phyloP scores from a whole-genome alignment of 441 rosid genomes.

The Aleurites moluccanus region DNA sequence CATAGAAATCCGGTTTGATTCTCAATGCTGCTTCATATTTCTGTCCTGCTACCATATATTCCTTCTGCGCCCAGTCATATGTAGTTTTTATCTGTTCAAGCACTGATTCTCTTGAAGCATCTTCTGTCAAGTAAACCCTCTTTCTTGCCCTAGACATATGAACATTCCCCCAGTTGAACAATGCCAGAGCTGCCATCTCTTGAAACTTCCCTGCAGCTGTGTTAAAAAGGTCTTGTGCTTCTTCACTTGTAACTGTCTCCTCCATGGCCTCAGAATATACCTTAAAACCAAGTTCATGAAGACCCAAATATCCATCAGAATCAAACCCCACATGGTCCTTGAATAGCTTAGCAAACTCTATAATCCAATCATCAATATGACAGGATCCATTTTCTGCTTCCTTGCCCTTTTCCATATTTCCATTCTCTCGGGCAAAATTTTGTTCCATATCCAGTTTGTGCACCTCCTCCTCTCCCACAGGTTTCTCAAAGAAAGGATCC shows the following conservation, averaged over 20 bases:
- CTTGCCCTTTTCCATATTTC: constrained; percentile 33
- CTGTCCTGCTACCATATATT: constrained; percentile 61
- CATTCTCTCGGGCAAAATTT: constrained; percentile 40
- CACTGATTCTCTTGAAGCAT: constrained; percentile 58
- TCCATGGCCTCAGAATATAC: constrained; percentile 90
- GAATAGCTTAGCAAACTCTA: constrained; percentile 80
- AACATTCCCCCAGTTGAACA: constrained; percentile 97
- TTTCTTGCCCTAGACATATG: constrained; percentile 94
- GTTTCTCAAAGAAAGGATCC: constrained; percentile 56
- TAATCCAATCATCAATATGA: constrained; percentile 78
- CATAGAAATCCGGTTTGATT: constrained; percentile 86
- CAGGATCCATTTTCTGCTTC: constrained; percentile 38
- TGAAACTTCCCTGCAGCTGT: constrained; percentile 84
- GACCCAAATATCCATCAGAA: constrained; percentile 81
- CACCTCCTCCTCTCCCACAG: constrained; percentile 25
- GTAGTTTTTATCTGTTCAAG: constrained; percentile 55
- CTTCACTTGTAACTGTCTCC: constrained; percentile 82
- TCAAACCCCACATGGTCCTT: constrained; percentile 88
- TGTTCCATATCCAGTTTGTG: constrained; percentile 23
- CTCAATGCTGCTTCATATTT: constrained; percentile 76
- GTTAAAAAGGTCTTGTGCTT: constrained; percentile 77
- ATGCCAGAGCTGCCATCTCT: constrained; percentile 95
- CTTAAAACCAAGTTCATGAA: constrained; percentile 89
- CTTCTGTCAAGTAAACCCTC: constrained; percentile 62
- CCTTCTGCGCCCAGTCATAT: constrained; percentile 67